Evolutionary conservation across 1,139 yeast genomes (phyloP).

Genomic region (Fermentozyma sake): DNA sequence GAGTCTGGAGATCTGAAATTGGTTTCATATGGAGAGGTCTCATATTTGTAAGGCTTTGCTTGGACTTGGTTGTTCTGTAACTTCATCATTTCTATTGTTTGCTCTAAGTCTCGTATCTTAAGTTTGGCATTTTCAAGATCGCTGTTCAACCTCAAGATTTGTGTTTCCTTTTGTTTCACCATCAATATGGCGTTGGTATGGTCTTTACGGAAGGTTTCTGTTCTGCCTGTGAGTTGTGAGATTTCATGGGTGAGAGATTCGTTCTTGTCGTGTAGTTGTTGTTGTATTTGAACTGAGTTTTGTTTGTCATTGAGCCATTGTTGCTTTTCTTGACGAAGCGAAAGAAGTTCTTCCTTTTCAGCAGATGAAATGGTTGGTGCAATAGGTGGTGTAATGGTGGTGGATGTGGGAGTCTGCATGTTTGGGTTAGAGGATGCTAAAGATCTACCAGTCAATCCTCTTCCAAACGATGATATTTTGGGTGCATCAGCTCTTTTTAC

Average conservation of each 20-base stretch:
- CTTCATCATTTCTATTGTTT: slow-evolving; percentile 44
- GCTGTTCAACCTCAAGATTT: slow-evolving; percentile 51
- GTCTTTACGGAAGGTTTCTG: slow-evolving; percentile 43
- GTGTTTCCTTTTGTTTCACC: slow-evolving; percentile 64
- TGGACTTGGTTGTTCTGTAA: slow-evolving; percentile 22
- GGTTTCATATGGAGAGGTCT: slow-evolving; percentile 8
- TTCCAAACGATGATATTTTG: slow-evolving; percentile 27
- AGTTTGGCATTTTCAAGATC: slow-evolving; percentile 55
- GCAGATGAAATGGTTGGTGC: slow-evolving; percentile 13
- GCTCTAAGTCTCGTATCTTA: slow-evolving; percentile 48
- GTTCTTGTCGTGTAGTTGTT: slow-evolving; percentile 42
- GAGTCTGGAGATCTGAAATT: slow-evolving; percentile 10
- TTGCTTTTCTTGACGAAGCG: slow-evolving; percentile 48
- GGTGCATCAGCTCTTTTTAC: slow-evolving; percentile 39
- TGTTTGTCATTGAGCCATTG: slow-evolving; percentile 47
- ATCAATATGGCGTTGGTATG: slow-evolving; percentile 48
- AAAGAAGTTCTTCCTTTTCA: slow-evolving; percentile 47
- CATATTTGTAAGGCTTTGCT: slow-evolving; percentile 2
- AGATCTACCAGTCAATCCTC: slow-evolving; percentile 38
- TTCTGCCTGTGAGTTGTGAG: slow-evolving; percentile 23
- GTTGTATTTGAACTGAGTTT: slow-evolving; percentile 31
- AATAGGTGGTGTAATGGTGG: slow-evolving; percentile 6
- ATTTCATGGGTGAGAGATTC: slow-evolving; percentile 38
- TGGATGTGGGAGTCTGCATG: slow-evolving; percentile 14
- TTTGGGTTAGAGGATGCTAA: slow-evolving; percentile 19